A percentile compares a stretch with the other conserved stretches of the same genome.
Evolutionary conservation across 2,329 filamentous ascomycete species (phyloP).

Genomic region (Alternaria ethzedia): DNA sequence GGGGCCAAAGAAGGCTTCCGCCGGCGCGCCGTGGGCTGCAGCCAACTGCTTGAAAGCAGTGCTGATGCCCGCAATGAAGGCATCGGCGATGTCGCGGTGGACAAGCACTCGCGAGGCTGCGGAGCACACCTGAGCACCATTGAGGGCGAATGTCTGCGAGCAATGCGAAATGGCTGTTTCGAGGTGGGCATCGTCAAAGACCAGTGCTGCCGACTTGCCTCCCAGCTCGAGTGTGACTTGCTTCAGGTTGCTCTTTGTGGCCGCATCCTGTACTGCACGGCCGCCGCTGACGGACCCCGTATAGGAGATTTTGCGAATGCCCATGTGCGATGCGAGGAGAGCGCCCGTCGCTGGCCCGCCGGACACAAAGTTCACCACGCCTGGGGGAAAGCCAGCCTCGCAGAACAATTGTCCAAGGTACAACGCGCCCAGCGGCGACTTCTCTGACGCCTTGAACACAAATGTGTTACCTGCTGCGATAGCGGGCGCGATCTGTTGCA

Average conservation of each 20-base stretch:
- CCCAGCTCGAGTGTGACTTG: conserved; percentile 57
- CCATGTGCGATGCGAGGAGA: conserved; percentile 50
- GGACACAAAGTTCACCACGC: conserved; percentile 48
- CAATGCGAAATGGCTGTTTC: conserved; percentile 46
- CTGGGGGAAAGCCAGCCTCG: conserved; percentile 47
- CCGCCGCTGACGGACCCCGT: conserved; percentile 50
- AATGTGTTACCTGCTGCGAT: conserved; percentile 43
- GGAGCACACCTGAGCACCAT: conserved; percentile 2
- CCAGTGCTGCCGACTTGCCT: conserved; percentile 55
- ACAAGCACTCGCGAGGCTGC: neutral
- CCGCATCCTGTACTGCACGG: conserved; percentile 49
- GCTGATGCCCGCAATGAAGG: neutral
- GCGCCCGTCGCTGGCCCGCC: conserved; percentile 43
- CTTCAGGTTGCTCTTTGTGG: conserved; percentile 45
- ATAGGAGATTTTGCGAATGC: conserved; percentile 52
- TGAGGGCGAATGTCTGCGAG: conserved; percentile 2
- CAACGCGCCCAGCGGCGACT: conserved; percentile 31
- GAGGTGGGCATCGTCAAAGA: conserved; percentile 58
- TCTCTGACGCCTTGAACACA: conserved; percentile 39
- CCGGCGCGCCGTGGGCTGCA: neutral
- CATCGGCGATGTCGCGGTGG: neutral
- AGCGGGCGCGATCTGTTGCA: conserved; percentile 40
- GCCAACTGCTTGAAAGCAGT: neutral
- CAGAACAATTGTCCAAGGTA: conserved; percentile 35
- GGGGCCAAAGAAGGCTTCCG: neutral